Percentiles rank a stretch among this genome's conserved stretches.
Conservation (phyloP, 2,329 filamentous ascomycete species). For the Geosmithia flava region DNA sequence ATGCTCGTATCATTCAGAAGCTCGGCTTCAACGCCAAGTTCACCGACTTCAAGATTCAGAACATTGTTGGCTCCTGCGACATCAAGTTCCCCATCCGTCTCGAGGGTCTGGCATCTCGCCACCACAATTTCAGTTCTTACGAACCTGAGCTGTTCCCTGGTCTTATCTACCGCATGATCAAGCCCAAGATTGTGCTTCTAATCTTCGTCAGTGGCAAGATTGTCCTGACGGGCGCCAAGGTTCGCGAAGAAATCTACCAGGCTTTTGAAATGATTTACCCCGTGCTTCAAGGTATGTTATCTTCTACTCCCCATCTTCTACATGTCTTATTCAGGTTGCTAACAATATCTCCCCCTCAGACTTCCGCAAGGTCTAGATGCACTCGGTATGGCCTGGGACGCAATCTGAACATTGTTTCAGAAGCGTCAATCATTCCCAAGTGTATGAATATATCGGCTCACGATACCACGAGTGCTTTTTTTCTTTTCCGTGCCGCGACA, state of each 20-base stretch:
- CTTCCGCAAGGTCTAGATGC: constrained; percentile 42
- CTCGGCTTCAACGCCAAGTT: constrained; percentile 99
- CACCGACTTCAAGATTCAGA: constrained; percentile 99
- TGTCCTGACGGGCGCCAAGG: constrained; percentile 92
- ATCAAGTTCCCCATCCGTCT: constrained; percentile 99
- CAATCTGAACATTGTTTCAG: background rate
- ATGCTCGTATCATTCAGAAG: constrained; percentile 98
- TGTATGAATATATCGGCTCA: constrained; percentile 32
- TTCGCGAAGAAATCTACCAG: constrained; percentile 95
- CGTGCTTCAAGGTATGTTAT: constrained; percentile 71
- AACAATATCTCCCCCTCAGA: constrained; percentile 19
- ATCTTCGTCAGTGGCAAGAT: constrained; percentile 99
- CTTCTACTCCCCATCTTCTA: background rate
- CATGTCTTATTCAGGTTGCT: constrained; percentile 1
- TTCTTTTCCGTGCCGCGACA: constrained; percentile 9
- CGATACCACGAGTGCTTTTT: constrained; percentile 29
- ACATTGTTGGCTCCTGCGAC: constrained; percentile 96
- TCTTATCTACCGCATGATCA: constrained; percentile 99
- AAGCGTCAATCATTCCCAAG: constrained; percentile 8
- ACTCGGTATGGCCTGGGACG: background rate
- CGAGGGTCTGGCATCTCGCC: constrained; percentile 87
- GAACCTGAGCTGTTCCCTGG: constrained; percentile 97
- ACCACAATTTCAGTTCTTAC: constrained; percentile 99
- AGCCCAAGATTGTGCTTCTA: constrained; percentile 95
- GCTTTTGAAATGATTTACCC: constrained; percentile 97